Evolutionary conservation across 2,329 filamentous ascomycete species (phyloP).

Genomic region (Venturia effusa): DNA sequence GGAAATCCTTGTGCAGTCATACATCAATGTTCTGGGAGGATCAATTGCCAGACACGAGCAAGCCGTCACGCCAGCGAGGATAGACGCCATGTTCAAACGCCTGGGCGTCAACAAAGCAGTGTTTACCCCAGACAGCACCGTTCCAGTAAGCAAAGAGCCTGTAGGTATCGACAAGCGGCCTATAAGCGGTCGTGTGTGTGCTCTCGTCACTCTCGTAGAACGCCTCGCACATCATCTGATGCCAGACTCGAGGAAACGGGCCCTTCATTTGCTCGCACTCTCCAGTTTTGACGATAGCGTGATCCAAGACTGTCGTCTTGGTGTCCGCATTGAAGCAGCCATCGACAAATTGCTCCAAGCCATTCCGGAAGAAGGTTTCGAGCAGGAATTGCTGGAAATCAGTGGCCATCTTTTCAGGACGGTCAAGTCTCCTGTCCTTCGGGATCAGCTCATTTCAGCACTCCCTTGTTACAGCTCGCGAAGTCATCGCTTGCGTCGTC

Average conservation of each 20-base stretch:
- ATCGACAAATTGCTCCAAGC: slow-evolving; percentile 20
- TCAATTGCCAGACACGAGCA: background rate
- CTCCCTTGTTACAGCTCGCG: slow-evolving; percentile 44
- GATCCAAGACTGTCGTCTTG: background rate
- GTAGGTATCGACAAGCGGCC: background rate
- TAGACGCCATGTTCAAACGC: background rate
- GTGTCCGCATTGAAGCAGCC: slow-evolving; percentile 13
- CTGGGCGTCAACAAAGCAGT: background rate
- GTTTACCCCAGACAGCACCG: background rate
- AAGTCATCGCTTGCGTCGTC: slow-evolving; percentile 51
- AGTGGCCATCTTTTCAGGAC: slow-evolving; percentile 29
- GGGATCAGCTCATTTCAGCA: slow-evolving; percentile 46
- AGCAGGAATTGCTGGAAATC: slow-evolving; percentile 18
- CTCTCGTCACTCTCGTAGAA: background rate
- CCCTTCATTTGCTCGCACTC: slow-evolving; percentile 11
- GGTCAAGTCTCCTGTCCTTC: slow-evolving; percentile 31
- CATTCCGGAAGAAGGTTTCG: slow-evolving; percentile 18
- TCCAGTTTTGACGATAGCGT: slow-evolving; percentile 12
- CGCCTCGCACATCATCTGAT: background rate
- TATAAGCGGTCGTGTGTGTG: slow-evolving; percentile 5
- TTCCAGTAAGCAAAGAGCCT: background rate
- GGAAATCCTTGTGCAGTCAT: slow-evolving; percentile 26
- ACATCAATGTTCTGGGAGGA: slow-evolving; percentile 16
- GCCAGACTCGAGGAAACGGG: background rate
- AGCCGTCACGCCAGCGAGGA: background rate